phyloP scores from a whole-genome alignment of 202 grass and related monocot genomes.

The Musa balbisiana region DNA sequence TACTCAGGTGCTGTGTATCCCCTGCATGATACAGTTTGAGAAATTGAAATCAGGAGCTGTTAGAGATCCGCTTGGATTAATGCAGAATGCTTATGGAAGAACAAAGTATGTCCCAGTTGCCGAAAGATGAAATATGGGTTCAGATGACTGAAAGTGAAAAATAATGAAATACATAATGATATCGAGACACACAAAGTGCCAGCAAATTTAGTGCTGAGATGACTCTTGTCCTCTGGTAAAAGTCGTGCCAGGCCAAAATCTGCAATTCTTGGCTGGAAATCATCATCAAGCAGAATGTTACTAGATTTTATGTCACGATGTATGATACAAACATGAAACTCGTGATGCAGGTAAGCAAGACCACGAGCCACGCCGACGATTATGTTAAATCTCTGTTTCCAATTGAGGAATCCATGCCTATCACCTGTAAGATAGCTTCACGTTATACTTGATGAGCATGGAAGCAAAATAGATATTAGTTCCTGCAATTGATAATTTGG shows the following conservation, averaged over 20 bases:
- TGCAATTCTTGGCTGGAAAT: conserved; percentile 65
- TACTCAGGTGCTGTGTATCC: conserved; percentile 84
- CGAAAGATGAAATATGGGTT: not conserved
- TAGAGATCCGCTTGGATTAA: not conserved
- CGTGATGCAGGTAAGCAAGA: no score
- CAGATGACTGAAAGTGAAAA: not conserved
- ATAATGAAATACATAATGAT: not conserved
- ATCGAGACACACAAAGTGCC: conserved; percentile 65
- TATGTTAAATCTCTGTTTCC: no score
- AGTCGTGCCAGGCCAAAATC: conserved; percentile 81
- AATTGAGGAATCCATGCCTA: no score
- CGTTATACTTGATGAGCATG: no score
- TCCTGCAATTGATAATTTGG: no score
- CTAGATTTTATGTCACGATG: conserved; percentile 76
- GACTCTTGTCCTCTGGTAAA: conserved; percentile 65
- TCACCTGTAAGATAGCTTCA: no score
- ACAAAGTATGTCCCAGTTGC: not conserved
- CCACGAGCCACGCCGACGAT: no score
- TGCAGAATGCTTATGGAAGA: not conserved
- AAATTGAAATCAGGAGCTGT: not conserved
- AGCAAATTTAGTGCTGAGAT: conserved; percentile 78
- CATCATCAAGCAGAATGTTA: conserved; percentile 67
- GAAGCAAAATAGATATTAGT: no score
- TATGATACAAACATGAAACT: conserved; percentile 82
- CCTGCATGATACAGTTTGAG: conserved; percentile 31